Percentiles rank a stretch among this genome's conserved stretches.
phyloP scores from a whole-genome alignment of 2,329 filamentous ascomycete species.

The Colletotrichum cereale region DNA sequence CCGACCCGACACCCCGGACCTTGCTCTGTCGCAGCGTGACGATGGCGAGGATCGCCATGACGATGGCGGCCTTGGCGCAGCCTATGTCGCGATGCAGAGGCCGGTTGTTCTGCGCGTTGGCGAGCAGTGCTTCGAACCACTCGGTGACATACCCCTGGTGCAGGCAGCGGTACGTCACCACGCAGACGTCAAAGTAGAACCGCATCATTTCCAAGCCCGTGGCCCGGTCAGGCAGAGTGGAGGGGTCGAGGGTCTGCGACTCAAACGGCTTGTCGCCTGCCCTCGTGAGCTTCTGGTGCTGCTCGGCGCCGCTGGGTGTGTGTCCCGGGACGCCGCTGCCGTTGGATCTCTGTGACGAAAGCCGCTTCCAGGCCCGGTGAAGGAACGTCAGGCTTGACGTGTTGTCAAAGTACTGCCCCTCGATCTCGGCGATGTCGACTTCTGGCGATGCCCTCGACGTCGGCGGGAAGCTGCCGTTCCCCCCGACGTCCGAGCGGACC shows the following conservation, averaged over 20 bases:
- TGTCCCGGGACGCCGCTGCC: conserved; percentile 45
- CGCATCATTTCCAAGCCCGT: conserved; percentile 43
- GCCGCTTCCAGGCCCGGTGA: conserved; percentile 64
- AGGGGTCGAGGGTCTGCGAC: conserved; percentile 18
- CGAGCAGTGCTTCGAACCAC: conserved; percentile 58
- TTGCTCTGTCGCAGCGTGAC: conserved; percentile 59
- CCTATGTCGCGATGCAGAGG: conserved; percentile 55
- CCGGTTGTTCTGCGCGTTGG: conserved; percentile 51
- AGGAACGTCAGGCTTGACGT: conserved; percentile 69
- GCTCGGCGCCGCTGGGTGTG: conserved; percentile 41
- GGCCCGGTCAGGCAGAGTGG: conserved; percentile 41
- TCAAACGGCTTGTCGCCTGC: conserved; percentile 49
- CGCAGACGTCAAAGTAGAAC: conserved; percentile 70
- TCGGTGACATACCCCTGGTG: conserved; percentile 63
- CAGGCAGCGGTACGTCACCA: conserved; percentile 70
- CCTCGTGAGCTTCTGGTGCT: conserved; percentile 45
- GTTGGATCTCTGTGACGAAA: conserved; percentile 45
- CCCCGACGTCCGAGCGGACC: not conserved
- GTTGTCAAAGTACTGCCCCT: conserved; percentile 68
- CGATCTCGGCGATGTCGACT: conserved; percentile 52
- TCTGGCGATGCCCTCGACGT: conserved; percentile 44
- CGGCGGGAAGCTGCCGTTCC: conserved; percentile 32
- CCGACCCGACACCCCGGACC: conserved; percentile 41
- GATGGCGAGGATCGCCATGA: conserved; percentile 62
- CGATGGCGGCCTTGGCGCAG: conserved; percentile 59